These are phyloP conservation scores for Panaeolus papilionaceus DNA, from an alignment of 768 basidiomycete species.

Conservation along the genomic window DNA sequence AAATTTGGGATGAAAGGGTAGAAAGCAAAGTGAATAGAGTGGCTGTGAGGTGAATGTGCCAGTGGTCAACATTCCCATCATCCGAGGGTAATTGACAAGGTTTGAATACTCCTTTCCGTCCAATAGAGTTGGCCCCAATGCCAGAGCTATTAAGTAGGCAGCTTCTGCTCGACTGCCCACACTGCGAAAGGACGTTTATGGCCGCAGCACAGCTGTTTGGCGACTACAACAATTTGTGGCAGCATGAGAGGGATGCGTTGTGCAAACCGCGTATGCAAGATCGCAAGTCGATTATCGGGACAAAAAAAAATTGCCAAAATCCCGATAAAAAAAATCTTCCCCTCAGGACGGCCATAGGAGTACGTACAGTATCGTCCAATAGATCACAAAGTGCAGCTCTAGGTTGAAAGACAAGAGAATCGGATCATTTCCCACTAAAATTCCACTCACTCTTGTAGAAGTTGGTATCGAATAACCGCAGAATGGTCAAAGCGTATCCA, in stretches of 20 bases:
- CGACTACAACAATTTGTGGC: no score
- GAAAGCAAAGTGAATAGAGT: neutral
- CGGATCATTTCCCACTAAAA: neutral
- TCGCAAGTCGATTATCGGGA: no score
- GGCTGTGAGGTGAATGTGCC: neutral
- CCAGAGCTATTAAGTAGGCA: neutral
- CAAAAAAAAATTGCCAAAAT: no score
- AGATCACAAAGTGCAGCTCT: no score
- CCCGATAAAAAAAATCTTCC: no score
- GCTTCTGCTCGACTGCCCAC: neutral
- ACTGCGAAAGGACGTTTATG: neutral
- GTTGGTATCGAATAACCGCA: conserved; percentile 78
- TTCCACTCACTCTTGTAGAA: conserved; percentile 72
- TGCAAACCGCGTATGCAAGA: no score
- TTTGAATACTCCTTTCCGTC: neutral
- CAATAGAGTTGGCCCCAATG: neutral
- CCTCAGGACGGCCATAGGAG: no score
- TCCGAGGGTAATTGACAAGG: neutral
- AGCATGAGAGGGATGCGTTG: no score
- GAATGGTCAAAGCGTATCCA: conserved; percentile 74
- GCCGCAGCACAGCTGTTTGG: no score
- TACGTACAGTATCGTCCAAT: no score
- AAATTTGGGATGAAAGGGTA: neutral
- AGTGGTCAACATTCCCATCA: conserved; percentile 1
- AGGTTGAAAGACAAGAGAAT: no score